These are phyloP conservation scores for Cymodocea nodosa DNA, from an alignment of 116 monocot genomes.

Conservation along the genomic window DNA sequence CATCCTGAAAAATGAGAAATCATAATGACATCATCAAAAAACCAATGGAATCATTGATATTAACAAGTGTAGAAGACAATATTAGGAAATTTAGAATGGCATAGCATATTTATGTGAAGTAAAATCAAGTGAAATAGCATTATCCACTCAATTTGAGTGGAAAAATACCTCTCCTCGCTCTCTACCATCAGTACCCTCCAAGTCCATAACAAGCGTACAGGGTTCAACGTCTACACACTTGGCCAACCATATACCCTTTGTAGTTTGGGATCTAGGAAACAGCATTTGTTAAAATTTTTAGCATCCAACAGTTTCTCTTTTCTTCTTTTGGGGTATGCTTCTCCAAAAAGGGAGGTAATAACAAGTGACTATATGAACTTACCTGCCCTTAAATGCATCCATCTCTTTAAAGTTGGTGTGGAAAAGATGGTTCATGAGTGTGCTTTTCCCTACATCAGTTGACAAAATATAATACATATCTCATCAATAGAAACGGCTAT, in stretches of 20 bases:
- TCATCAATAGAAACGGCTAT: neutral
- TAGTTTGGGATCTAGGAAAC: slow-evolving; percentile 81
- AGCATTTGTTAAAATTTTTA: neutral
- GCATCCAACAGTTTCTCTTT: neutral
- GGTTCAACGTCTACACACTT: slow-evolving; percentile 62
- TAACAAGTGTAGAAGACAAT: too few species aligned
- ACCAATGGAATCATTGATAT: too few species aligned
- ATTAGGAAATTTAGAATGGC: too few species aligned
- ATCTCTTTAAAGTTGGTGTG: slow-evolving; percentile 80
- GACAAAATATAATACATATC: neutral
- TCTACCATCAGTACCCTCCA: slow-evolving; percentile 97
- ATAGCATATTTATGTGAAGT: too few species aligned
- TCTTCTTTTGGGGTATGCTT: slow-evolving; percentile 1
- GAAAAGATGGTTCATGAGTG: slow-evolving; percentile 88
- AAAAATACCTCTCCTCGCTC: slow-evolving; percentile 86
- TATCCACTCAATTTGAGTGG: neutral
- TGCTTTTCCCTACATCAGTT: slow-evolving; percentile 72
- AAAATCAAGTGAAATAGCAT: too few species aligned
- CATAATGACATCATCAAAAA: too few species aligned
- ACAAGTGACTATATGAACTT: slow-evolving; percentile 12
- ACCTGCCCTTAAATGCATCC: slow-evolving; percentile 93
- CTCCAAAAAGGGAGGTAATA: neutral
- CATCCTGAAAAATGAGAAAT: slow-evolving; percentile 54
- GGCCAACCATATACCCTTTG: slow-evolving; percentile 95
- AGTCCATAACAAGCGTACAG: slow-evolving; percentile 89